Percentiles rank a stretch among this genome's conserved stretches.
Conservation (phyloP, 129 eudicot genomes). For the Logfia minima region DNA sequence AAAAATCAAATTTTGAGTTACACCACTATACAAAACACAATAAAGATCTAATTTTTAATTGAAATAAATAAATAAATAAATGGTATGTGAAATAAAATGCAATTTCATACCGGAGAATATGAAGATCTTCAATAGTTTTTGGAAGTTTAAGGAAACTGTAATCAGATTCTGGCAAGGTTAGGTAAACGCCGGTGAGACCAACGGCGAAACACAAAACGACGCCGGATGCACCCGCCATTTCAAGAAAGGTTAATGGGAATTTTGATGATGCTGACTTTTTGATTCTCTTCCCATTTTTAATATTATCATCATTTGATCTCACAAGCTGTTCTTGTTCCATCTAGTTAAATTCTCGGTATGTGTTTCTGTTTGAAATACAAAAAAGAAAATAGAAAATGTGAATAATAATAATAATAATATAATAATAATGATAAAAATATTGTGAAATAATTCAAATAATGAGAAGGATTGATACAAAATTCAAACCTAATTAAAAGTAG, state of each 20-base stretch:
- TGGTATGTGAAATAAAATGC: not conserved
- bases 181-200: slow-evolving; percentile 70
- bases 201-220: slow-evolving; percentile 58
- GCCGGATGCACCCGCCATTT: slow-evolving; percentile 55
- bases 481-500: slow-evolving; percentile 14
- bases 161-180: slow-evolving; percentile 89
- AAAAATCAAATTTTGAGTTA: not conserved
- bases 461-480: slow-evolving; percentile 1
- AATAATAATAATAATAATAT: not conserved
- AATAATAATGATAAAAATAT: not conserved
- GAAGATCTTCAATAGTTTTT: slow-evolving; percentile 72
- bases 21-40: not conserved
- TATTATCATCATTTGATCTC: slow-evolving; percentile 18
- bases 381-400: not conserved
- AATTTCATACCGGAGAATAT: slow-evolving; percentile 59
- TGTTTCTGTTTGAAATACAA: not conserved
- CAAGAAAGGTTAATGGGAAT: slow-evolving; percentile 71
- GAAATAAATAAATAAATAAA: not conserved
- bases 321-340: slow-evolving; percentile 22
- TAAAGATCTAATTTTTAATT: not conserved
- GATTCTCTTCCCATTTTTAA: slow-evolving; percentile 11
- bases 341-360: slow-evolving; percentile 5
- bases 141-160: slow-evolving; percentile 94
- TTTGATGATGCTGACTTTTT: slow-evolving; percentile 32
- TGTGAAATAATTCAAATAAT: not conserved